These are phyloP conservation scores for Auricularia sp. DNA, from an alignment of 768 basidiomycete genomes.

Conservation along the genomic window DNA sequence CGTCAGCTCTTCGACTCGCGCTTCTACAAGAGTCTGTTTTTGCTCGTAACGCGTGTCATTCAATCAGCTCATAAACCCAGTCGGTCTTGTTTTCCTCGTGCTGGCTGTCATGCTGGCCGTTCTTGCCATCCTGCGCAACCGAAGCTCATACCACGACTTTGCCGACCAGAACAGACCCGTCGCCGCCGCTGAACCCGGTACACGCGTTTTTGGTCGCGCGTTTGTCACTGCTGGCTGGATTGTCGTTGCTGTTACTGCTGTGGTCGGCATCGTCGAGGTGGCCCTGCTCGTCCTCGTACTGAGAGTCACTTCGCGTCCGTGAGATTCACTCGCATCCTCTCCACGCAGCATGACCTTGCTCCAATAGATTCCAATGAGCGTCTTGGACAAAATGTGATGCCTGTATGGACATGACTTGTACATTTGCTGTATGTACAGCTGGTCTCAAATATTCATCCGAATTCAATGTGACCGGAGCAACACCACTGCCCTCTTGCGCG, in stretches of 20 bases:
- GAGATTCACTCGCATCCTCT: too few relatives aligned
- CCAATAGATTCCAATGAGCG: too few relatives aligned
- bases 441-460: too few relatives aligned
- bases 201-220: constrained; percentile 60
- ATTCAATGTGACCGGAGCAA: too few relatives aligned
- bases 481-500: too few relatives aligned
- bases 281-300: constrained; percentile 55
- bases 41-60: neutral
- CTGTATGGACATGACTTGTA: too few relatives aligned
- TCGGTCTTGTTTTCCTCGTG: constrained; percentile 21
- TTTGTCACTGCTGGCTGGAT: constrained; percentile 77
- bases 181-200: constrained; percentile 15
- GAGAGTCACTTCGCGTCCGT: constrained; percentile 22
- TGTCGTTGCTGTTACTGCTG: constrained; percentile 39
- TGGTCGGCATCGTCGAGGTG: constrained; percentile 37
- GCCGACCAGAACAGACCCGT: constrained; percentile 44
- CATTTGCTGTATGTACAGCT: too few relatives aligned
- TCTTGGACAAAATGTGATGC: too few relatives aligned
- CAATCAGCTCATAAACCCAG: constrained; percentile 9
- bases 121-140: constrained; percentile 46
- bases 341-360: too few relatives aligned
- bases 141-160: constrained; percentile 66
- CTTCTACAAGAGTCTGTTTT: constrained; percentile 58
- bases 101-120: constrained; percentile 51
- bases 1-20: constrained; percentile 59